Evolutionary conservation across 805 yeast genomes (phyloP).

Genomic region (Candida pseudofarinosa): DNA sequence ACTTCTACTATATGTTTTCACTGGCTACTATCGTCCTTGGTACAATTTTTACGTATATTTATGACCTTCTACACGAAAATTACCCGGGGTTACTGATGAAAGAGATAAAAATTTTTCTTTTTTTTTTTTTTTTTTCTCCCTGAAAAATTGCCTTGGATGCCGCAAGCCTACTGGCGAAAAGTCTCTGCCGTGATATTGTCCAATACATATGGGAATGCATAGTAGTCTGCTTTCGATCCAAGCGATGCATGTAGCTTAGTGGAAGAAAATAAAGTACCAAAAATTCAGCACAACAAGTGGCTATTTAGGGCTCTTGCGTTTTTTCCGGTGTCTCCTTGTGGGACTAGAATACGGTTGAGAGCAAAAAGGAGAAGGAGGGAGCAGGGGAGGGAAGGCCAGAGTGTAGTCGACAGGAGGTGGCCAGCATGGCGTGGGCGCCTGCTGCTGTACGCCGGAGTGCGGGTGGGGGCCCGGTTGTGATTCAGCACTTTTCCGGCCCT

Average conservation of each 20-base stretch:
- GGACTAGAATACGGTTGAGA: background rate
- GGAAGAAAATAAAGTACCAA: background rate
- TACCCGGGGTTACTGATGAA: conserved; percentile 17
- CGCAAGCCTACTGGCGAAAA: background rate
- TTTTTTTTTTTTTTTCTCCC: background rate
- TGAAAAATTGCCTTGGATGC: background rate
- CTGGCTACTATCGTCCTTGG: background rate
- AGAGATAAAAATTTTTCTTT: conserved; percentile 22
- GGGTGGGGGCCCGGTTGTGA: too few species aligned
- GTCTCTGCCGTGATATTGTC: background rate
- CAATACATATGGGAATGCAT: background rate
- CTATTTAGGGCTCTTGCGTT: background rate
- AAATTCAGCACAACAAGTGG: background rate
- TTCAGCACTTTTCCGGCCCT: too few species aligned
- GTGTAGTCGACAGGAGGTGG: too few species aligned
- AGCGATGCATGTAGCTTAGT: background rate
- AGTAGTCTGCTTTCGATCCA: background rate
- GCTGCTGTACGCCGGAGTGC: too few species aligned
- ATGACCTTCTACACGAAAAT: background rate
- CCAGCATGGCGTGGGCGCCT: too few species aligned
- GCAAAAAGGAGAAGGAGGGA: background rate
- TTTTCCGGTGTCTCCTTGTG: background rate
- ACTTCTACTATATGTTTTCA: background rate
- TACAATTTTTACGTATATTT: background rate
- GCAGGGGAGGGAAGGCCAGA: too few species aligned